Evolutionary conservation across 1,284 basidiomycete species (phyloP).

Genomic region (Tausonia pullulans): DNA sequence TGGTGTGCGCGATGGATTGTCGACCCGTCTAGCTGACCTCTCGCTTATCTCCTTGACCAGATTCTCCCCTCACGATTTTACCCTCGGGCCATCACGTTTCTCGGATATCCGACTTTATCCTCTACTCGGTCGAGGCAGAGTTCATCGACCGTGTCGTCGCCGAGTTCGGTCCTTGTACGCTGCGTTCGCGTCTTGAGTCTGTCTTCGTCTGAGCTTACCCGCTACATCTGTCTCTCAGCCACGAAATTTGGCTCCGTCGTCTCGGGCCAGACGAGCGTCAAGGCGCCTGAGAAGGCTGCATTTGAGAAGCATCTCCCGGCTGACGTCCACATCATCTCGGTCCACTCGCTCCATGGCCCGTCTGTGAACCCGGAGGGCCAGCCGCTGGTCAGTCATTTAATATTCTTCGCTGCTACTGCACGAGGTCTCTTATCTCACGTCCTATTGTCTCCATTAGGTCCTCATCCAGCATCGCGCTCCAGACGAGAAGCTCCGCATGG

Average conservation of each 20-base stretch:
- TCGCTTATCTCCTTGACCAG: neutral
- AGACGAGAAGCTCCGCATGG: conserved; percentile 58
- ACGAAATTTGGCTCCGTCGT: conserved; percentile 89
- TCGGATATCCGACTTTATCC: conserved; percentile 71
- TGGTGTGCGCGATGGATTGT: neutral
- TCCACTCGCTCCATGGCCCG: conserved; percentile 92
- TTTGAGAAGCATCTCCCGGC: conserved; percentile 80
- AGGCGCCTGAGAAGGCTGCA: conserved; percentile 81
- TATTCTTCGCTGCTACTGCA: neutral
- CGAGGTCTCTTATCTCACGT: too few species aligned
- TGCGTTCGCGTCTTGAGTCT: conserved; percentile 26
- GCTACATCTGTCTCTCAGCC: conserved; percentile 40
- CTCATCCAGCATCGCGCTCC: conserved; percentile 80
- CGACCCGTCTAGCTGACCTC: neutral
- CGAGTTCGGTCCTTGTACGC: conserved; percentile 75
- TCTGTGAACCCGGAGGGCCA: conserved; percentile 83
- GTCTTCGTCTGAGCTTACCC: conserved; percentile 1
- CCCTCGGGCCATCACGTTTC: conserved; percentile 74
- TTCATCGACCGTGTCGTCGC: conserved; percentile 72
- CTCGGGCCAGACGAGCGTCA: conserved; percentile 91
- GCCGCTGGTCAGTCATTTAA: conserved; percentile 54
- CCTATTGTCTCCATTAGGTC: conserved; percentile 44
- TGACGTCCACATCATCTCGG: conserved; percentile 81
- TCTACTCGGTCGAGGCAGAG: conserved; percentile 92
- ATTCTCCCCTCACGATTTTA: conserved; percentile 51